A percentile compares a stretch with the other conserved stretches of the same genome.
Conservation (phyloP, 768 basidiomycete species). For the Leccinum rimulosum region DNA sequence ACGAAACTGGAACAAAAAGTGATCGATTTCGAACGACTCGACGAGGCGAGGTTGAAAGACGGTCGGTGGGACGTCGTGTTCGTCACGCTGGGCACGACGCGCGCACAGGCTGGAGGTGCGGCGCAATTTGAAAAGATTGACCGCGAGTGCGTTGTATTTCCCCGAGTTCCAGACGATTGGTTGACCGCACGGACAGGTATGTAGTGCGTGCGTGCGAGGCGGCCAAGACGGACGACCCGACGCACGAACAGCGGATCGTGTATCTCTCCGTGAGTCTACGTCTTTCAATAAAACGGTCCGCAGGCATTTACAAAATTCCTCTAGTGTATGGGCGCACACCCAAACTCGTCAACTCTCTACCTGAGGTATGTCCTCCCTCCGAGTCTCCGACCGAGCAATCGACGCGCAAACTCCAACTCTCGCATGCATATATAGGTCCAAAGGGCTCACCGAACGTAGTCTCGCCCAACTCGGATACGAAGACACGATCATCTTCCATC, state of each 20-base stretch:
- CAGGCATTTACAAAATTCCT: not conserved
- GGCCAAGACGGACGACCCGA: conserved; percentile 49
- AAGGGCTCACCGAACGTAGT: conserved; percentile 70
- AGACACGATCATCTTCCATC: conserved; percentile 71
- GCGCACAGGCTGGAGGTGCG: conserved; percentile 56
- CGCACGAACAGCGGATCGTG: conserved; percentile 55
- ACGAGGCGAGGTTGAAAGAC: conserved; percentile 46
- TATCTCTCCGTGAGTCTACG: conserved; percentile 53
- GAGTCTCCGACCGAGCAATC: not conserved
- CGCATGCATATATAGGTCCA: conserved; percentile 46
- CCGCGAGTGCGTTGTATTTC: conserved; percentile 49
- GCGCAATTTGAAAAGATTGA: conserved; percentile 76
- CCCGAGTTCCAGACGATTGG: no score
- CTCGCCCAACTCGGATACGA: conserved; percentile 66
- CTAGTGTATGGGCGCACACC: conserved; percentile 50
- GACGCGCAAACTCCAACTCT: not conserved
- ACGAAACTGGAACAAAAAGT: conserved; percentile 67
- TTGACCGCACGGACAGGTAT: conserved; percentile 42
- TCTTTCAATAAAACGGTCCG: no score
- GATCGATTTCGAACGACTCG: conserved; percentile 68
- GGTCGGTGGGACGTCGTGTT: conserved; percentile 75
- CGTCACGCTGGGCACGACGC: conserved; percentile 72
- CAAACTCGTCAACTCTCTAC: conserved; percentile 53
- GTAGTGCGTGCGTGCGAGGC: conserved; percentile 71
- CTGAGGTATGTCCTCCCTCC: conserved; percentile 32